These are phyloP conservation scores for Tetrapisispora fleetii DNA, from an alignment of 805 yeast genomes.

Conservation along the genomic window DNA sequence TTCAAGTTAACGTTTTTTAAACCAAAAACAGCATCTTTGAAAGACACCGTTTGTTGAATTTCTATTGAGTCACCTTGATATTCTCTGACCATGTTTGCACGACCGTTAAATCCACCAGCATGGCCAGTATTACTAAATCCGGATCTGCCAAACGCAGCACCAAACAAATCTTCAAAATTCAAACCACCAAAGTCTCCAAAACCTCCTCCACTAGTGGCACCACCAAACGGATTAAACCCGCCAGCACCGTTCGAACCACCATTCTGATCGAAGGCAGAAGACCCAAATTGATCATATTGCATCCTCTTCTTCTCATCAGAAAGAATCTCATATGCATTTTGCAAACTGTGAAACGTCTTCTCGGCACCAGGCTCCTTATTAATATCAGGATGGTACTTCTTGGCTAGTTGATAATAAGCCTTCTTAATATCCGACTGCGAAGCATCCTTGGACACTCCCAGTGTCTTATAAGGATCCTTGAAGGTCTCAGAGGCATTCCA, in stretches of 20 bases:
- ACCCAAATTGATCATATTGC: conserved; percentile 87
- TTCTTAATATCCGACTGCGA: conserved; percentile 81
- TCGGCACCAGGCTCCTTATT: conserved; percentile 88
- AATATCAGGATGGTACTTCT: conserved; percentile 92
- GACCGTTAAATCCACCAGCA: conserved; percentile 26
- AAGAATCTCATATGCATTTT: conserved; percentile 87
- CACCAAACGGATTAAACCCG: conserved; percentile 9
- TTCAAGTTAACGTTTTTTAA: conserved; percentile 49
- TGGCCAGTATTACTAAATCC: conserved; percentile 20
- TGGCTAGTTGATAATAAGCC: conserved; percentile 88
- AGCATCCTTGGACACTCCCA: conserved; percentile 71
- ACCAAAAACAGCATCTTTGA: conserved; percentile 86
- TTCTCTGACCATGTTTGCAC: conserved; percentile 42
- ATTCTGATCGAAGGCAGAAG: conserved; percentile 66
- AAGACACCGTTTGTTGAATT: conserved; percentile 58
- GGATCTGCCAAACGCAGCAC: conserved; percentile 41
- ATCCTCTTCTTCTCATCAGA: conserved; percentile 75
- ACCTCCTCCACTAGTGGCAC: conserved; percentile 4
- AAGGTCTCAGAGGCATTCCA: conserved; percentile 16
- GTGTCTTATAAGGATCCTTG: conserved; percentile 71
- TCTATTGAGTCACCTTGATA: conserved; percentile 86
- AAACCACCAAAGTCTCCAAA: conserved; percentile 38
- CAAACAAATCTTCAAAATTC: conserved; percentile 57
- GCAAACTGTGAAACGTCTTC: conserved; percentile 81
- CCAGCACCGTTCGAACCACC: conserved; percentile 45